A percentile compares a stretch with the other conserved stretches of the same genome.
Conservation (phyloP, 208 protist genomes). For the Acanthamoeba lenticulata region DNA sequence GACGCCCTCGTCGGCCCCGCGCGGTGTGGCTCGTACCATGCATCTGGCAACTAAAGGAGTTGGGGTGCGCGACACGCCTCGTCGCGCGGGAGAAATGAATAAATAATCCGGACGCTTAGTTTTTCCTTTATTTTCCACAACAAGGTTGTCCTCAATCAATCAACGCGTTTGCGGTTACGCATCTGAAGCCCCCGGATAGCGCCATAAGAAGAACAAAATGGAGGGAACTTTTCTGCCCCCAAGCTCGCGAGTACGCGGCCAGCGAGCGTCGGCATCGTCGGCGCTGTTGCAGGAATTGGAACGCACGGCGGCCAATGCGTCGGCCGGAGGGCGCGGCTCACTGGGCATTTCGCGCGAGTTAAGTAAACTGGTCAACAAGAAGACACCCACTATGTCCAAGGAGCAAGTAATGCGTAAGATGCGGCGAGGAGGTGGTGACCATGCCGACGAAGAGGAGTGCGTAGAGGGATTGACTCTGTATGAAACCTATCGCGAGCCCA, state of each 20-base stretch:
- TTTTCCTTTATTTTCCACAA: too few relatives aligned
- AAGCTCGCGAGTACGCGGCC: background rate
- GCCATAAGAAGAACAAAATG: too few relatives aligned
- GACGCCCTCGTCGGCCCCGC: background rate
- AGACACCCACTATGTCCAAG: background rate
- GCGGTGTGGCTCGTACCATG: too few relatives aligned
- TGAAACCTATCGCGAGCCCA: background rate
- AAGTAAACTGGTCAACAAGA: constrained; percentile 22
- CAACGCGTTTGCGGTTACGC: too few relatives aligned
- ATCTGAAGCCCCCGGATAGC: too few relatives aligned
- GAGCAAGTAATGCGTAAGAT: background rate
- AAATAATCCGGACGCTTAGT: too few relatives aligned
- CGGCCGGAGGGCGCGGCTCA: background rate
- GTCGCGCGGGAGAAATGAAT: too few relatives aligned
- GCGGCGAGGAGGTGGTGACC: background rate
- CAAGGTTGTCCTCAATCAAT: too few relatives aligned
- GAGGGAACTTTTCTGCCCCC: background rate
- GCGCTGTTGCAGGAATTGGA: background rate
- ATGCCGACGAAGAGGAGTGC: background rate
- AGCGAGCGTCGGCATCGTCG: background rate
- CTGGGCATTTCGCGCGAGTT: constrained; percentile 19
- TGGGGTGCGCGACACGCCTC: too few relatives aligned
- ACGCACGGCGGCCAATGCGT: background rate
- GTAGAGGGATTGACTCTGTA: constrained; percentile 36
- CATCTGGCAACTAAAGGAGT: too few relatives aligned